Evolutionary conservation across 352 stramenopile genomes (phyloP), one percentile per base, ranked within the genome.

Genomic region (Phytophthora aleatoria): DNA sequence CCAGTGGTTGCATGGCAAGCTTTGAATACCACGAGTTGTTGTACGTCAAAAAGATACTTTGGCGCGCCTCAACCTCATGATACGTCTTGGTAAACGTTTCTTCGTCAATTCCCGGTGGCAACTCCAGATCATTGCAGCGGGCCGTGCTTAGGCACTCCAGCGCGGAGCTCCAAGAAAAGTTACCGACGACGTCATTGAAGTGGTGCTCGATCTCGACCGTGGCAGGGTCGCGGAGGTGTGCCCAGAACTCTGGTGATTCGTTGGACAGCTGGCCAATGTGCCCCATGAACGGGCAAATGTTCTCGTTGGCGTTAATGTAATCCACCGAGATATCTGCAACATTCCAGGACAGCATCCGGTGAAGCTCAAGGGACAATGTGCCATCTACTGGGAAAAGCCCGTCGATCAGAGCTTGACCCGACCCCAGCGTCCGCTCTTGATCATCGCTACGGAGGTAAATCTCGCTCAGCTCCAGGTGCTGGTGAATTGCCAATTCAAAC

Each of bases 401-500:
- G 41, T 96, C 85, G 16, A 96, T 71, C 27, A 96, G 61, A 3
- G 83, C 81, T 64, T 95, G 87, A 11, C 87, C 87, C n/a, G 87
- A 95, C 4, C 87, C 87, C 5, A 95, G 61, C 11, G 87, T 95
- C 10, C 87, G 80, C 60, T 95, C 87, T 67, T 95, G 74, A 60
- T 95, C 87, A 48, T 95, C 87, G 61, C 85, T 94, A 42, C 86
- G 84, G n/a, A 95, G 73, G 58, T 89, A 90, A 64, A 95, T 87
- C 15, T 82, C 73, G 12, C 74, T 65, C 41, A 75, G 57, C 44
- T 77, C 52, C 8, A 89, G 27, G 35, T 81, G 58, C 81, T 90
- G 49, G 5, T 27, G 3, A 24, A 43, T 44, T 24, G 31, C 28
- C 33, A 50, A 2, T 27, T 47, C 15, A 39, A 35, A 28, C 16